Evolutionary conservation across 116 monocot species (phyloP).

Genomic region (Posidonia oceanica): DNA sequence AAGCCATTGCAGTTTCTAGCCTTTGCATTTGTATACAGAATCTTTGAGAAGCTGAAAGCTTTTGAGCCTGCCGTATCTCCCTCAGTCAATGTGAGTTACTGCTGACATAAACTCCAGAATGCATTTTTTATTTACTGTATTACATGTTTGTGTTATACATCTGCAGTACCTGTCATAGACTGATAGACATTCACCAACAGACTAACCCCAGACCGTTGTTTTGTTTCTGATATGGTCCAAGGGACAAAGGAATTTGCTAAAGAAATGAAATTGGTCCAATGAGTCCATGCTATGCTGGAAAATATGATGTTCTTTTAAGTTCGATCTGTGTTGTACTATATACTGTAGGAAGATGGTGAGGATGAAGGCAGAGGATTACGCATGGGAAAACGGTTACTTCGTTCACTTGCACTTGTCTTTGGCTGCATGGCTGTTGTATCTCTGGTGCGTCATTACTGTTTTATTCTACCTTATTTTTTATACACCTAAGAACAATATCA

Average conservation of each 20-base stretch:
- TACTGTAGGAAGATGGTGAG: conserved; percentile 72
- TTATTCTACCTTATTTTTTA: not conserved
- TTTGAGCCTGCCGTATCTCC: conserved; percentile 57
- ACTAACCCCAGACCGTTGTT: not conserved
- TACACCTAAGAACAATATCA: not conserved
- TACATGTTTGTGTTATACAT: not conserved
- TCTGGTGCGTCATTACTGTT: conserved; percentile 27
- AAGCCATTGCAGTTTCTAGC: conserved; percentile 88
- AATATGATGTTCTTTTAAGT: not conserved
- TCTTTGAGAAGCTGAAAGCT: conserved; percentile 88
- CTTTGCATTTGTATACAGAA: conserved; percentile 74
- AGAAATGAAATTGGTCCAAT: not conserved
- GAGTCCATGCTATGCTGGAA: not conserved
- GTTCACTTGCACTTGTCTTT: conserved; percentile 68
- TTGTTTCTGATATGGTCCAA: not conserved
- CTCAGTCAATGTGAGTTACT: conserved; percentile 47
- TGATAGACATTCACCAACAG: not conserved
- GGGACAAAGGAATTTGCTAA: not conserved
- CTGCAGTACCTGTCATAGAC: not conserved
- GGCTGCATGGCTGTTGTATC: conserved; percentile 68
- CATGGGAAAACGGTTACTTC: conserved; percentile 89
- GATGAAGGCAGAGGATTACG: conserved; percentile 74
- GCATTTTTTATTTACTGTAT: not conserved
- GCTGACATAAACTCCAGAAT: not conserved
- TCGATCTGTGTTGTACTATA: not conserved